Conservation (phyloP, 2,329 filamentous ascomycete species). For the Leptographium wingfieldii region DNA sequence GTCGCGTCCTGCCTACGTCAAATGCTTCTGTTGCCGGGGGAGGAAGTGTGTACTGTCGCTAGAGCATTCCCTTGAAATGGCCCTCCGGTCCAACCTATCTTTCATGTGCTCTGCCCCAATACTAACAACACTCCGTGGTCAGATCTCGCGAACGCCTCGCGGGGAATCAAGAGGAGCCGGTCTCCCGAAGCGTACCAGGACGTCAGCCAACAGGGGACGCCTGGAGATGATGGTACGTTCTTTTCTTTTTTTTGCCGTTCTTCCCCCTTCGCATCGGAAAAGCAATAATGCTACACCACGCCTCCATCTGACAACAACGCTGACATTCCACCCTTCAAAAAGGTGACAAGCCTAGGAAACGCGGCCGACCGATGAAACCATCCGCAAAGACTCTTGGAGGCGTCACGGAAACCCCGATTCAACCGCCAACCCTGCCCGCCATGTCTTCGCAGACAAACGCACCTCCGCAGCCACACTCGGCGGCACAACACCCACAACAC, state of each 20-base stretch:
- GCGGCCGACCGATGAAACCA: conserved; percentile 49
- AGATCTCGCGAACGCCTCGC: conserved; percentile 22
- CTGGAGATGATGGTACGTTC: conserved; percentile 61
- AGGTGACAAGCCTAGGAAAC: conserved; percentile 42
- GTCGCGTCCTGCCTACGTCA: not conserved
- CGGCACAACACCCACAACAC: not conserved
- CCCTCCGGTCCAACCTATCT: conserved; percentile 17
- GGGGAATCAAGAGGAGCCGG: conserved; percentile 68
- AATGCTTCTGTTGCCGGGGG: not conserved
- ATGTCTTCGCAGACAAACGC: conserved; percentile 9
- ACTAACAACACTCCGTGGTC: conserved; percentile 3
- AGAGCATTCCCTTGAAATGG: conserved; percentile 3
- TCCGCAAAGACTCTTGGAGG: conserved; percentile 32
- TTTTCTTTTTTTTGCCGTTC: not conserved
- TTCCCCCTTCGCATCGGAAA: too few species aligned
- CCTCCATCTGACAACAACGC: not conserved
- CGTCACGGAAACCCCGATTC: conserved; percentile 43
- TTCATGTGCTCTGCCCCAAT: not conserved
- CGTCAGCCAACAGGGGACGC: conserved; percentile 35
- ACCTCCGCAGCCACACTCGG: conserved; percentile 5
- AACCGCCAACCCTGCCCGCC: conserved; percentile 7
- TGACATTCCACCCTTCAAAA: not conserved
- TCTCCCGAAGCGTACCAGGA: conserved; percentile 57
- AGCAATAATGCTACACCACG: not conserved
- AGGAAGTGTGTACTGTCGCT: not conserved